These are phyloP conservation scores for Catenaria anguillulae DNA, from an alignment of 371 early-diverging fungal species.

Conservation along the genomic window DNA sequence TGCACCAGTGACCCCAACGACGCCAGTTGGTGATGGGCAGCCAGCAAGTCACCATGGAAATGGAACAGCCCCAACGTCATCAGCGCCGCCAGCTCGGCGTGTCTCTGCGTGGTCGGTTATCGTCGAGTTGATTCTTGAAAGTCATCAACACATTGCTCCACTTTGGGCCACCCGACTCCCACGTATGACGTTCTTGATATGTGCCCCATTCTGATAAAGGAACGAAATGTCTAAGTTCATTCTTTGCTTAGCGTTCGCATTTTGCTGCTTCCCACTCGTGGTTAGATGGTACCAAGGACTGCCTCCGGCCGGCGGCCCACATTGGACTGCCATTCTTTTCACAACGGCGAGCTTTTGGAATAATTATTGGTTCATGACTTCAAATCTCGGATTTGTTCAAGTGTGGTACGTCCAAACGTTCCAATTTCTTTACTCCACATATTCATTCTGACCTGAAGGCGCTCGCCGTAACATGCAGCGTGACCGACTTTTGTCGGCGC, in stretches of 20 bases:
- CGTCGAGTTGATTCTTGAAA: background rate
- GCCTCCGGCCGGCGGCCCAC: background rate
- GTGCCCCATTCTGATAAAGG: too few relatives aligned
- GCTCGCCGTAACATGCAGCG: background rate
- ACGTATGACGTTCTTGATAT: too few relatives aligned
- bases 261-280: background rate
- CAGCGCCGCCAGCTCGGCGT: background rate
- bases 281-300: background rate
- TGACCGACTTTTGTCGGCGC: background rate
- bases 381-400: background rate
- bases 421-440: too few relatives aligned
- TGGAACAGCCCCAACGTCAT: too few relatives aligned
- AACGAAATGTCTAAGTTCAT: too few relatives aligned
- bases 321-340: background rate
- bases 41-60: too few relatives aligned
- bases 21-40: too few relatives aligned
- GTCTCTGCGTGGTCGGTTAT: background rate
- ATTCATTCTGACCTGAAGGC: background rate
- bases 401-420: background rate
- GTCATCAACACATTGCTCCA: background rate
- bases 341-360: background rate
- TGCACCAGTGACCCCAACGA: too few relatives aligned
- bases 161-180: too few relatives aligned
- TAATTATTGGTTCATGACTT: background rate
- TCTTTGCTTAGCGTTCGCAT: too few relatives aligned